A percentile compares a stretch with the other conserved stretches of the same genome.
Conservation (phyloP, 306 rosid genomes). For the Cucurbita pepo region DNA sequence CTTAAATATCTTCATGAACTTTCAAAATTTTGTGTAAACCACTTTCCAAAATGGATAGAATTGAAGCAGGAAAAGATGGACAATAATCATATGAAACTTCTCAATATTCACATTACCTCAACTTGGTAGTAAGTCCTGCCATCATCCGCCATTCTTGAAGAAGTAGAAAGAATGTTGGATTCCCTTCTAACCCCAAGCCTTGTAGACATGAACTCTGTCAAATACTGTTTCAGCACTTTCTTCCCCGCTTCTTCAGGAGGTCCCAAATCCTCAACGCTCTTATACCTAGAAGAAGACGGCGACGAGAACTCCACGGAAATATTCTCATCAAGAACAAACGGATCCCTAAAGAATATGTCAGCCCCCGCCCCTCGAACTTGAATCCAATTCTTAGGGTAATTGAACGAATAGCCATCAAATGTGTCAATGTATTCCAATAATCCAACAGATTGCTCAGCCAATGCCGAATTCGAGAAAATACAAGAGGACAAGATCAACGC, state of each 20-base stretch:
- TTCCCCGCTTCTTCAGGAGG: slow-evolving; percentile 67
- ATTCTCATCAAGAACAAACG: slow-evolving; percentile 86
- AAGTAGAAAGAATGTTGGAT: slow-evolving; percentile 53
- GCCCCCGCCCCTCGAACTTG: slow-evolving; percentile 90
- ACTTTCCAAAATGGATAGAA: neutral
- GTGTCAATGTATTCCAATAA: slow-evolving; percentile 64
- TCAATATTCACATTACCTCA: slow-evolving; percentile 31
- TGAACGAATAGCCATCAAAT: slow-evolving; percentile 82
- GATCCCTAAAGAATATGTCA: slow-evolving; percentile 88
- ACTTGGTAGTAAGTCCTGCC: slow-evolving; percentile 76
- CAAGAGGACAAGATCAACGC: slow-evolving; percentile 53
- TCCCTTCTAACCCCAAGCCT: slow-evolving; percentile 79
- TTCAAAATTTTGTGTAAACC: no score
- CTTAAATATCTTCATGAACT: no score
- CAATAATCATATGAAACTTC: no score
- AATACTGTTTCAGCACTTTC: slow-evolving; percentile 62
- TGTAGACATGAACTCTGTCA: slow-evolving; percentile 88
- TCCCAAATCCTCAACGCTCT: slow-evolving; percentile 73
- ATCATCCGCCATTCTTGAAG: slow-evolving; percentile 70
- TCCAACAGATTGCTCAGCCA: slow-evolving; percentile 33
- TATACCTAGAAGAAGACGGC: slow-evolving; percentile 80
- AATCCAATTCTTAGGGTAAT: slow-evolving; percentile 77
- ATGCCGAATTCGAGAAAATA: slow-evolving; percentile 31
- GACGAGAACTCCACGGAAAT: slow-evolving; percentile 69
- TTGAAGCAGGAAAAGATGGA: neutral